A percentile compares a stretch with the other conserved stretches of the same genome.
phyloP scores from a whole-genome alignment of 176 grass and related monocot genomes.

The Lolium rigidum region DNA sequence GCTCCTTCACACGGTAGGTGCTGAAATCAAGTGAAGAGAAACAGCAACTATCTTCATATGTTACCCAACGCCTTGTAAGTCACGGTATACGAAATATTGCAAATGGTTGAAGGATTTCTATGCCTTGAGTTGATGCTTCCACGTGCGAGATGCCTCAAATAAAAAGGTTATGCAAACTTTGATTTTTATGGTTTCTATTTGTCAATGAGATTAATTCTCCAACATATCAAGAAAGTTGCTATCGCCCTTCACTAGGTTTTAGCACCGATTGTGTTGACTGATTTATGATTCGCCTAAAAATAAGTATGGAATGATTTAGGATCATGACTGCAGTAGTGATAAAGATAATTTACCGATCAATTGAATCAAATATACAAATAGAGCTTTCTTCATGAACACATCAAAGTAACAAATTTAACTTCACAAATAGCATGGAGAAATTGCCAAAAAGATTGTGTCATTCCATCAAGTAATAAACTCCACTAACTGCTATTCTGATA shows the following conservation, averaged over 20 bases:
- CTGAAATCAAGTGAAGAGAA: background rate
- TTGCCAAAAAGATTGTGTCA: background rate
- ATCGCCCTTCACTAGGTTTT: background rate
- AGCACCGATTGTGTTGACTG: background rate
- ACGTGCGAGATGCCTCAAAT: background rate
- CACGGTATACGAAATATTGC: background rate
- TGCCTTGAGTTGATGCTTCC: background rate
- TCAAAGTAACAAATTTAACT: background rate
- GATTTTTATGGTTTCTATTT: background rate
- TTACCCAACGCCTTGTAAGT: background rate
- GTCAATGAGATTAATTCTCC: background rate
- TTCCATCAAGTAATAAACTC: background rate
- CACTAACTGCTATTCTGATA: background rate
- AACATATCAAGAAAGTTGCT: background rate
- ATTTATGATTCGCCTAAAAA: background rate
- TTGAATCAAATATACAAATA: constrained; percentile 30
- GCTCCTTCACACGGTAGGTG: background rate
- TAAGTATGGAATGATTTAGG: background rate
- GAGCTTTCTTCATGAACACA: too few relatives aligned
- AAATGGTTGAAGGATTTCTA: background rate
- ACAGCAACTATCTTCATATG: background rate
- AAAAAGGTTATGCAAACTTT: background rate
- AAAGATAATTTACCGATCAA: background rate
- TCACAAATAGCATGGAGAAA: constrained; percentile 13
- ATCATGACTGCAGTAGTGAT: background rate